A percentile compares a stretch with the other conserved stretches of the same genome.
Conservation (phyloP, 2,329 filamentous ascomycete genomes). For the Sporothrix mexicana region DNA sequence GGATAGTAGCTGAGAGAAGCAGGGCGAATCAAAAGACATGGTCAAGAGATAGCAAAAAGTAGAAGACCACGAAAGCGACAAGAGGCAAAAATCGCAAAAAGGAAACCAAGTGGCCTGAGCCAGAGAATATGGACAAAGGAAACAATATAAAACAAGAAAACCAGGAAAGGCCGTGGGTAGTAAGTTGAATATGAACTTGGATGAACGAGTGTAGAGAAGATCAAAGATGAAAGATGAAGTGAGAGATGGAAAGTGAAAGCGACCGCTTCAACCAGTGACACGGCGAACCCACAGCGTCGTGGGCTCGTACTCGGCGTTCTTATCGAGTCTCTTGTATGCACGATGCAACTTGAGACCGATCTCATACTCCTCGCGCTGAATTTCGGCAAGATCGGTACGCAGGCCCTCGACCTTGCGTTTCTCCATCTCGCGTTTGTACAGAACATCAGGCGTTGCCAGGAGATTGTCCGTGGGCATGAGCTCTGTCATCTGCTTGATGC, state of each 20-base stretch:
- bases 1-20: not conserved
- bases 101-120: constrained; percentile 10
- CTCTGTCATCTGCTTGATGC: constrained; percentile 78
- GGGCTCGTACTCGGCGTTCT: constrained; percentile 67
- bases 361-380: constrained; percentile 78
- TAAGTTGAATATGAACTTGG: not conserved
- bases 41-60: not conserved
- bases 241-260: not conserved
- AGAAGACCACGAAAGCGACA: not conserved
- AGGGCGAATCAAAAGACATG: not conserved
- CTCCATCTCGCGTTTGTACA: constrained; percentile 60
- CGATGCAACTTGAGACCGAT: constrained; percentile 75
- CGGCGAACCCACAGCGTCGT: constrained; percentile 79
- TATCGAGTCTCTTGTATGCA: constrained; percentile 75
- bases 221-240: not conserved
- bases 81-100: not conserved
- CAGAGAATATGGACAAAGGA: constrained; percentile 14
- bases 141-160: not conserved
- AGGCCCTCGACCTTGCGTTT: constrained; percentile 71
- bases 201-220: not conserved
- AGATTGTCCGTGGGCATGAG: constrained; percentile 75
- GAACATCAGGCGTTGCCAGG: constrained; percentile 68
- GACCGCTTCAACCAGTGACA: constrained; percentile 62
- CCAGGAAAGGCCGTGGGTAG: not conserved
- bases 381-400: constrained; percentile 70